Percentiles rank a stretch among this genome's conserved stretches.
These are phyloP conservation scores for Diplogelasinospora grovesii DNA, from an alignment of 495 filamentous ascomycete species.

Conservation along the genomic window DNA sequence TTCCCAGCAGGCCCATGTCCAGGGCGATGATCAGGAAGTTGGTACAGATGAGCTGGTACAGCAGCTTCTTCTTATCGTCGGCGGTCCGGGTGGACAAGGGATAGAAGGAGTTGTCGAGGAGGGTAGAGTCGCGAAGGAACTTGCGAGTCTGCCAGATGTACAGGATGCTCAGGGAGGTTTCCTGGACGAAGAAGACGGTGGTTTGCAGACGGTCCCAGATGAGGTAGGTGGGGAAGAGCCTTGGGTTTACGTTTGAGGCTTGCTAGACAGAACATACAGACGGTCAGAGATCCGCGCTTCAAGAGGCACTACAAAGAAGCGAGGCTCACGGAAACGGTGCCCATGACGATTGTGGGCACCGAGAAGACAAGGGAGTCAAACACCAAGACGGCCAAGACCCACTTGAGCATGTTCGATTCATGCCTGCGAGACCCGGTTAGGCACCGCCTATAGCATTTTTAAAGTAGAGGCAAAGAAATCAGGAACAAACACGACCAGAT, in stretches of 20 bases:
- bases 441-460: no score
- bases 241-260: constrained; percentile 7
- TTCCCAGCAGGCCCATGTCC: constrained; percentile 40
- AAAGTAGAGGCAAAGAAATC: no score
- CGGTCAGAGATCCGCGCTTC: no score
- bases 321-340: constrained; percentile 10
- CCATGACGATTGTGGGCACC: constrained; percentile 31
- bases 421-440: no score
- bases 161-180: constrained; percentile 26
- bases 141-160: constrained; percentile 35
- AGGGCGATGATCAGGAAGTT: constrained; percentile 46
- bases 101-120: constrained; percentile 17
- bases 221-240: constrained; percentile 10
- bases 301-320: no score
- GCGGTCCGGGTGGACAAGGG: constrained; percentile 8
- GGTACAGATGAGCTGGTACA: constrained; percentile 37
- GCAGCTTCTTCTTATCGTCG: constrained; percentile 23
- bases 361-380: constrained; percentile 23
- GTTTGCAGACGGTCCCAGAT: constrained; percentile 31
- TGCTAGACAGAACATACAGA: no score
- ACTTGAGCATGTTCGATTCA: constrained; percentile 13
- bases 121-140: constrained; percentile 19
- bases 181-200: constrained; percentile 36
- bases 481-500: constrained; percentile 33
- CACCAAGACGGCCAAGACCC: constrained; percentile 16